Evolutionary conservation across 164 flowering plant genomes (phyloP), one percentile per base, ranked within the genome.

Genomic region (Magnolia kwangsiensis): DNA sequence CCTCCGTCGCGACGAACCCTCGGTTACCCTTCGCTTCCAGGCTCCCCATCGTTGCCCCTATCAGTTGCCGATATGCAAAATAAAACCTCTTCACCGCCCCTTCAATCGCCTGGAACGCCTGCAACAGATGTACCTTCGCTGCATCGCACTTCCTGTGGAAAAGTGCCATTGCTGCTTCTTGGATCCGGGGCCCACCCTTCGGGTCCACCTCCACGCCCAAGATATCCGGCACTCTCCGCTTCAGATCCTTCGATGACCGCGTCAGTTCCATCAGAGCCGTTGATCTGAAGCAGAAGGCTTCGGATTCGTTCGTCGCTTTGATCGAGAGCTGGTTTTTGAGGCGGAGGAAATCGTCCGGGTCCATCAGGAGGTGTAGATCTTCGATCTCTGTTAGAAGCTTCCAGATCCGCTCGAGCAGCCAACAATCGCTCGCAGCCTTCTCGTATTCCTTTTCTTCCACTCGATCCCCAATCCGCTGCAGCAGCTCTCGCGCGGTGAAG

Each of bases 171-270:
- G 96, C 98, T 14, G 96, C 94, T 68, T 95, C 98, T 73, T 90
- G 93, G 7, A 95, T 74, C 76, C 93, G 84, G n/a, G 98, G 98
- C n/a, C 98, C 96, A 3, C 97, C 97, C 29, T 51, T 91, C 0
- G 97, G 98, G 75, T 95, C 98, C 71, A 86, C 98, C 85, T 92
- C 98, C 16, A 92, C 98, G 8, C 82, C 96, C 29, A 95, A 50
- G 0, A 95, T 84, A 21, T n/a, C 55, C 64, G 98, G 98, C 8
- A 95, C 98, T 71, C 79, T 89, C 74, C 91, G 93, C 81, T 77
- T 89, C 85, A 95, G 79, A 1, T 93, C 95, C 78, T 86, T 92
- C 29, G 90, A 90, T 5, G 68, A 55, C 76, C 68, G 81, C 71
- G 93, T 85, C 8, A 92, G 75, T 14, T 83, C 96, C 14, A 87